Percentiles rank a stretch among this genome's conserved stretches.
Evolutionary conservation across 1,284 basidiomycete species (phyloP).

Genomic region (Irpex sp.): DNA sequence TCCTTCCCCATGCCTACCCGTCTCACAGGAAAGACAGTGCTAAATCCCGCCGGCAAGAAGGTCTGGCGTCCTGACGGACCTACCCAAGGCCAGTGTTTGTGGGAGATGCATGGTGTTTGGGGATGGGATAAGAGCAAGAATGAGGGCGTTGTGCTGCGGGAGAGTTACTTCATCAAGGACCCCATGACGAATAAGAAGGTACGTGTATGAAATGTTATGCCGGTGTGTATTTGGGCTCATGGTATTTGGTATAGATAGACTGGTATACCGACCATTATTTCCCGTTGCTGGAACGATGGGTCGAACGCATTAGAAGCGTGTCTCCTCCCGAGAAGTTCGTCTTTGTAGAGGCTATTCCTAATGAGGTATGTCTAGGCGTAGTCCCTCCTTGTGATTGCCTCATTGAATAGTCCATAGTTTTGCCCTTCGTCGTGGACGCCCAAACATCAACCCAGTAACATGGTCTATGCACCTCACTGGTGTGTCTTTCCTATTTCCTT

Average conservation of each 20-base stretch:
- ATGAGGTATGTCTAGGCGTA: conserved; percentile 58
- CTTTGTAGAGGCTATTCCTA: conserved; percentile 85
- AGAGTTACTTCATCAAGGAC: conserved; percentile 83
- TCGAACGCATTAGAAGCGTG: conserved; percentile 53
- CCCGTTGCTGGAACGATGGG: conserved; percentile 78
- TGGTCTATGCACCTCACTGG: conserved; percentile 93
- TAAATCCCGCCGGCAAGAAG: conserved; percentile 56
- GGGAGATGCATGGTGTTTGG: conserved; percentile 95
- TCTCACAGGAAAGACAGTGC: conserved; percentile 48
- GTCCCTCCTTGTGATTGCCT: background rate
- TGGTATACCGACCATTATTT: conserved; percentile 88
- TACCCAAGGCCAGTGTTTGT: conserved; percentile 71
- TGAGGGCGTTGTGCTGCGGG: conserved; percentile 74
- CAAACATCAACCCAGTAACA: conserved; percentile 60
- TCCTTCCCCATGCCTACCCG: conserved; percentile 85
- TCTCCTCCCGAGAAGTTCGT: conserved; percentile 61
- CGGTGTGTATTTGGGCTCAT: background rate
- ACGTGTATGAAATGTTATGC: conserved; percentile 2
- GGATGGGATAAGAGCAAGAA: conserved; percentile 75
- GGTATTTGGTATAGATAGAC: conserved; percentile 46
- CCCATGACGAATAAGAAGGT: conserved; percentile 60
- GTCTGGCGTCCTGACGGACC: conserved; percentile 75
- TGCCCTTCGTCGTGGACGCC: conserved; percentile 75
- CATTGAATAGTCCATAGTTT: conserved; percentile 43
- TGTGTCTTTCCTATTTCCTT: conserved; percentile 22